Conservation (phyloP, 768 basidiomycete species). For the Pleurotus cornucopiae region DNA sequence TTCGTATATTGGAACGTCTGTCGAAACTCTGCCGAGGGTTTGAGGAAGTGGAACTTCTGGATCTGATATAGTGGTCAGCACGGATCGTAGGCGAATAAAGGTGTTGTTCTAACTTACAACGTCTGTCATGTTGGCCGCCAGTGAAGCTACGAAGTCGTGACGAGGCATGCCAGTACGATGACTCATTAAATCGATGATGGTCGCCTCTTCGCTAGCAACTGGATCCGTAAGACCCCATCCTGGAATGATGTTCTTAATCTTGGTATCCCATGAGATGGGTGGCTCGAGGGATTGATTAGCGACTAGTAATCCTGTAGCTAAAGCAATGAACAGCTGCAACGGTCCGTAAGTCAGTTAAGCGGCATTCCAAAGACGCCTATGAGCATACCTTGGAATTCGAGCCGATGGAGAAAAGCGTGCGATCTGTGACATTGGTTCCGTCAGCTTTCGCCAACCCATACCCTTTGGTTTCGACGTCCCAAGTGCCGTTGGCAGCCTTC, state of each 20-base stretch:
- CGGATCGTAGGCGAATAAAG: too few relatives aligned
- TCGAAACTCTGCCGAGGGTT: constrained; percentile 25
- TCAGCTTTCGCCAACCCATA: constrained; percentile 16
- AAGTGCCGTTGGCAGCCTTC: constrained; percentile 12
- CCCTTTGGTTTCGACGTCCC: constrained; percentile 17
- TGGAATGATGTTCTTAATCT: constrained; percentile 18
- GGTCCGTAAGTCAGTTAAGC: neutral
- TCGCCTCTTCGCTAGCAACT: constrained; percentile 13
- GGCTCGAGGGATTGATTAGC: constrained; percentile 19
- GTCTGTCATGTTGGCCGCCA: neutral
- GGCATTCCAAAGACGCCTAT: too few relatives aligned
- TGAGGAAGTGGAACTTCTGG: constrained; percentile 16
- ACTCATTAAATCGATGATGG: constrained; percentile 22
- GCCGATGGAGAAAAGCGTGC: constrained; percentile 17
- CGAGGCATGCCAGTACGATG: constrained; percentile 23
- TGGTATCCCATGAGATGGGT: constrained; percentile 18
- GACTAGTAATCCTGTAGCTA: constrained; percentile 21
- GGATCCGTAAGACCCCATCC: constrained; percentile 20
- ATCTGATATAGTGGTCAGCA: too few relatives aligned
- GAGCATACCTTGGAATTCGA: constrained; percentile 18
- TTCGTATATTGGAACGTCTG: constrained; percentile 24
- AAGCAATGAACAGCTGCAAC: constrained; percentile 18
- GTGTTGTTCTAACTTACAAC: neutral
- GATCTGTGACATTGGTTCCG: constrained; percentile 13
- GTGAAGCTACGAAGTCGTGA: constrained; percentile 12